Conservation (phyloP, 148 eudicot species). For the Amaranthus palmeri region DNA sequence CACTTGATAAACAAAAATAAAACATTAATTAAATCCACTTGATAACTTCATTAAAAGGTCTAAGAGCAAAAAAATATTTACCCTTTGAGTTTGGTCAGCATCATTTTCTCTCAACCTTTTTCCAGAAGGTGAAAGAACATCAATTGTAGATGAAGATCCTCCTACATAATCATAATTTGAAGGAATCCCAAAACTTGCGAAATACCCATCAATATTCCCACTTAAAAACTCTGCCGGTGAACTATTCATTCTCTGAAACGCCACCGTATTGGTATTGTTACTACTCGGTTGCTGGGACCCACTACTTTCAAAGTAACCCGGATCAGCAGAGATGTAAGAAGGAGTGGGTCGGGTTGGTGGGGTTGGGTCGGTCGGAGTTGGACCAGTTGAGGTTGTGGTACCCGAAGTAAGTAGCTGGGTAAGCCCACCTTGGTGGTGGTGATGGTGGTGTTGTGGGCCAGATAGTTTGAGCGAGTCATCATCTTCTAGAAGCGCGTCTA, state of each 20-base stretch:
- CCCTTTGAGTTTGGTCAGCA: slow-evolving; percentile 40
- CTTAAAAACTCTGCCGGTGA: slow-evolving; percentile 77
- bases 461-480: slow-evolving; percentile 44
- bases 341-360: slow-evolving; percentile 10
- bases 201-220: slow-evolving; percentile 49
- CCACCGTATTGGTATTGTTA: background rate
- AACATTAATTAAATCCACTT: slow-evolving; percentile 2
- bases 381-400: slow-evolving; percentile 9
- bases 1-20: slow-evolving; percentile 23
- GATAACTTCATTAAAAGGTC: background rate
- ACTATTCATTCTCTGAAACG: slow-evolving; percentile 71
- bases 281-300: background rate
- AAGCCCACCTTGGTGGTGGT: slow-evolving; percentile 22
- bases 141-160: slow-evolving; percentile 29
- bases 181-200: slow-evolving; percentile 44
- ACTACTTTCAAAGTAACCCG: slow-evolving; percentile 34
- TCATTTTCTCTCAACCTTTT: slow-evolving; percentile 54
- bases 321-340: slow-evolving; percentile 24
- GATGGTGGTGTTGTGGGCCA: slow-evolving; percentile 9
- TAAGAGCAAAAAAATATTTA: background rate
- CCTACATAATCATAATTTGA: slow-evolving; percentile 33
- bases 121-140: slow-evolving; percentile 32
- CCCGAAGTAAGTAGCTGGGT: slow-evolving; percentile 39
- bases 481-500: slow-evolving; percentile 74
- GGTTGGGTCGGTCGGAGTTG: background rate